A percentile compares a stretch with the other conserved stretches of the same genome.
Evolutionary conservation across 306 rosid species (phyloP).

Genomic region (Benincasa hispida): DNA sequence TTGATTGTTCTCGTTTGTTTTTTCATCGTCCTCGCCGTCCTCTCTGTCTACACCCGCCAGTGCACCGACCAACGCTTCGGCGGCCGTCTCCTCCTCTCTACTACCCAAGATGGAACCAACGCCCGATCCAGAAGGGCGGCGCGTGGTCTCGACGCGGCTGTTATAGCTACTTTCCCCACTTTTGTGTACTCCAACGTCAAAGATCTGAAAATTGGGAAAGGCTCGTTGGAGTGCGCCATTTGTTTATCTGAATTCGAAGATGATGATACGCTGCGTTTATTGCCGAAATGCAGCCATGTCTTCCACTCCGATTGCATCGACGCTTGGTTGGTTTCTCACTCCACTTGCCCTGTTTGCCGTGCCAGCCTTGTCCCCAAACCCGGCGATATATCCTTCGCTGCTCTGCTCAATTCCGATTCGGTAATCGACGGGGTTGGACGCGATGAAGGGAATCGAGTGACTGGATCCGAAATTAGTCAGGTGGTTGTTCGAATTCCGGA

Average conservation of each 20-base stretch:
- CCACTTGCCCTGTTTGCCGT: constrained; percentile 89
- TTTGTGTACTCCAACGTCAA: constrained; percentile 68
- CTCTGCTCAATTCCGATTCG: not conserved
- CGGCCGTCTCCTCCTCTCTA: constrained; percentile 19
- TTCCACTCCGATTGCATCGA: constrained; percentile 74
- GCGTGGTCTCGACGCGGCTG: constrained; percentile 45
- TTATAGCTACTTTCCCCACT: constrained; percentile 57
- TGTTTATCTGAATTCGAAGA: constrained; percentile 70
- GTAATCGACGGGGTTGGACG: not conserved
- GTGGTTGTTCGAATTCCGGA: constrained; percentile 3
- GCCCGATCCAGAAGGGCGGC: constrained; percentile 9
- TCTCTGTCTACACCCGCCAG: constrained; percentile 77
- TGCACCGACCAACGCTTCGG: constrained; percentile 38
- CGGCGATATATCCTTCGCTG: constrained; percentile 23
- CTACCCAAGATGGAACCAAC: constrained; percentile 2
- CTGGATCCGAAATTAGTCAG: not conserved
- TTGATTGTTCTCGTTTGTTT: constrained; percentile 35
- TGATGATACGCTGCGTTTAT: constrained; percentile 71
- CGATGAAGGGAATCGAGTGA: not conserved
- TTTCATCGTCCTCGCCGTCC: constrained; percentile 49
- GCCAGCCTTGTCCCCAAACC: constrained; percentile 41
- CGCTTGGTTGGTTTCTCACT: constrained; percentile 57
- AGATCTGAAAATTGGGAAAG: constrained; percentile 45
- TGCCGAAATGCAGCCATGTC: constrained; percentile 82
- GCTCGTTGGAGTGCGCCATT: constrained; percentile 74